Evolutionary conservation across 2,329 filamentous ascomycete genomes (phyloP).

Genomic region (Dactylellina drechsleri): DNA sequence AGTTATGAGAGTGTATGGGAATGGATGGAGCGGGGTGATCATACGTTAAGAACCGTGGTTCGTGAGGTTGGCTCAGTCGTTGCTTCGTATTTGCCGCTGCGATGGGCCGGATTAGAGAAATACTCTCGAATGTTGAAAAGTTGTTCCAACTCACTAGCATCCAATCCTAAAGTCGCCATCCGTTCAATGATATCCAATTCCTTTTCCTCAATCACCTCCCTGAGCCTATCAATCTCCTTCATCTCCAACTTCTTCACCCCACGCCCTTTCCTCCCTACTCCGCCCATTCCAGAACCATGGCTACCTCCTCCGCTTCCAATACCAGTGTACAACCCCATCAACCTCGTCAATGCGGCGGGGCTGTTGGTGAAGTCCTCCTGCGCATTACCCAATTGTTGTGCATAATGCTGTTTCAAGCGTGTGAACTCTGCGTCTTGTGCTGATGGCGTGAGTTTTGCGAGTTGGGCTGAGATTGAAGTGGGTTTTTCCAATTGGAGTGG

Average conservation of each 20-base stretch:
- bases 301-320: slow-evolving; percentile 21
- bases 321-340: slow-evolving; percentile 59
- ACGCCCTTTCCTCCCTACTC: slow-evolving; percentile 30
- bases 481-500: slow-evolving; percentile 84
- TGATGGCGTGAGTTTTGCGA: slow-evolving; percentile 60
- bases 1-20: neutral
- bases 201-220: slow-evolving; percentile 54
- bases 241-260: slow-evolving; percentile 57
- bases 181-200: slow-evolving; percentile 56
- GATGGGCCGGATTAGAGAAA: neutral
- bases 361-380: slow-evolving; percentile 57
- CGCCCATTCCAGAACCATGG: slow-evolving; percentile 1
- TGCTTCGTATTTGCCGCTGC: slow-evolving; percentile 55
- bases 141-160: slow-evolving; percentile 54
- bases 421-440: slow-evolving; percentile 55
- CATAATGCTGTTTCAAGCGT: slow-evolving; percentile 58
- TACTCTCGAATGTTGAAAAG: neutral
- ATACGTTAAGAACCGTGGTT: slow-evolving; percentile 56
- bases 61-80: slow-evolving; percentile 55
- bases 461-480: slow-evolving; percentile 86
- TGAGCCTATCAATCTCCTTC: slow-evolving; percentile 56
- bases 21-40: neutral
- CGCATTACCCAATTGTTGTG: slow-evolving; percentile 56
- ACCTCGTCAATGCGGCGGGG: slow-evolving; percentile 57
- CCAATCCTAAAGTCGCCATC: slow-evolving; percentile 56